Evolutionary conservation across 2,329 filamentous ascomycete species (phyloP).

Genomic region (Fusarium bulbicola): DNA sequence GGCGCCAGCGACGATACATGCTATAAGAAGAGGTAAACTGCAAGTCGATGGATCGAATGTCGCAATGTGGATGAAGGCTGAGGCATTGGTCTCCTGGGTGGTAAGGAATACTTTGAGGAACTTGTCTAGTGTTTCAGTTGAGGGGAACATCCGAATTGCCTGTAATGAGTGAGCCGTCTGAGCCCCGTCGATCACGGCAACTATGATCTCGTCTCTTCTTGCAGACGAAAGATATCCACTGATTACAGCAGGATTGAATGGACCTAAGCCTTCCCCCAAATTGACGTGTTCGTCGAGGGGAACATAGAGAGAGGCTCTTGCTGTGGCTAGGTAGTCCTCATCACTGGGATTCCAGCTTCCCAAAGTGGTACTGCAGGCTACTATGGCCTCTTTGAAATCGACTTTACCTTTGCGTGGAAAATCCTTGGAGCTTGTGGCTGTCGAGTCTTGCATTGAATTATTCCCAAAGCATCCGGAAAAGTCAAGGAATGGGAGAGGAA

Average conservation of each 20-base stretch:
- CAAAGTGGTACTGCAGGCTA: not conserved
- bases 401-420: not conserved
- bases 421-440: not conserved
- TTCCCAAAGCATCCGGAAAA: rapidly evolving
- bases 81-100: not conserved
- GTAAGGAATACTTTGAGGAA: not conserved
- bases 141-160: not conserved
- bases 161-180: not conserved
- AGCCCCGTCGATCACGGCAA: not conserved
- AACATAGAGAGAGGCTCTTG: not conserved
- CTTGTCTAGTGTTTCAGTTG: not conserved
- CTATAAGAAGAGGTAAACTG: not conserved
- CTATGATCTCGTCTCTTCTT: not conserved
- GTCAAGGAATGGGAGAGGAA: not conserved
- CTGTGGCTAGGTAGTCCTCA: not conserved
- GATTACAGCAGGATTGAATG: not conserved
- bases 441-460: not conserved
- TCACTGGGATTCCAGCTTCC: not conserved
- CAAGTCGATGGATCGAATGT: not conserved
- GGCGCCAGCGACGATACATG: not conserved
- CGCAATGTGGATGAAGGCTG: not conserved
- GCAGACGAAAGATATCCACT: not conserved
- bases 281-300: not conserved
- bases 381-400: not conserved
- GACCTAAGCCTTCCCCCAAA: not conserved